These are phyloP conservation scores for Solanum bulbocastanum DNA, from an alignment of 257 asterid species.

Conservation along the genomic window DNA sequence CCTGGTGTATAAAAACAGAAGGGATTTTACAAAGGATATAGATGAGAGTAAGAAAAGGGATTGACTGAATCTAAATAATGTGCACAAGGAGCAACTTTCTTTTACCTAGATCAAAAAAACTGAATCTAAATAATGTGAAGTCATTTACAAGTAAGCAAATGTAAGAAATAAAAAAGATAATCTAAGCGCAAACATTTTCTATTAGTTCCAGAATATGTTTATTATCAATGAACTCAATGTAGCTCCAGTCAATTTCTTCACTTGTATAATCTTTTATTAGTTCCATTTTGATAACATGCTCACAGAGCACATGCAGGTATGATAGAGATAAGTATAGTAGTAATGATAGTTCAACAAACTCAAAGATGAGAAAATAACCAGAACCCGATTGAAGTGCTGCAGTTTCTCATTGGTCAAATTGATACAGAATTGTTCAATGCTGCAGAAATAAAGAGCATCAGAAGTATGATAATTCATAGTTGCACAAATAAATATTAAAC, in stretches of 20 bases:
- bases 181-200: slow-evolving; percentile 50
- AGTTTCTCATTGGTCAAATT: slow-evolving; percentile 99
- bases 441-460: slow-evolving; percentile 21
- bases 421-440: slow-evolving; percentile 94
- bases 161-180: neutral
- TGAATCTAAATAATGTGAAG: neutral
- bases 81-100: neutral
- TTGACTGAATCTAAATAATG: neutral
- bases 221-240: slow-evolving; percentile 94
- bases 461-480: neutral
- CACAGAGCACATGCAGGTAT: slow-evolving; percentile 18
- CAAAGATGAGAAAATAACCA: slow-evolving; percentile 31
- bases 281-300: slow-evolving; percentile 99
- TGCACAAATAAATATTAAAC: neutral
- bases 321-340: neutral
- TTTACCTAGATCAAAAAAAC: neutral
- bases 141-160: neutral
- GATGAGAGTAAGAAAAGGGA: neutral
- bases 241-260: slow-evolving; percentile 96
- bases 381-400: slow-evolving; percentile 97
- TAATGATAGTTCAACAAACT: neutral
- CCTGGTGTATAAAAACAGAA: neutral
- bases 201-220: slow-evolving; percentile 86
- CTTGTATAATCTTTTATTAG: slow-evolving; percentile 90
- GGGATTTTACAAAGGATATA: neutral